Conservation (phyloP, 2,329 filamentous ascomycete species). For the Arthrinium phaeospermum region DNA sequence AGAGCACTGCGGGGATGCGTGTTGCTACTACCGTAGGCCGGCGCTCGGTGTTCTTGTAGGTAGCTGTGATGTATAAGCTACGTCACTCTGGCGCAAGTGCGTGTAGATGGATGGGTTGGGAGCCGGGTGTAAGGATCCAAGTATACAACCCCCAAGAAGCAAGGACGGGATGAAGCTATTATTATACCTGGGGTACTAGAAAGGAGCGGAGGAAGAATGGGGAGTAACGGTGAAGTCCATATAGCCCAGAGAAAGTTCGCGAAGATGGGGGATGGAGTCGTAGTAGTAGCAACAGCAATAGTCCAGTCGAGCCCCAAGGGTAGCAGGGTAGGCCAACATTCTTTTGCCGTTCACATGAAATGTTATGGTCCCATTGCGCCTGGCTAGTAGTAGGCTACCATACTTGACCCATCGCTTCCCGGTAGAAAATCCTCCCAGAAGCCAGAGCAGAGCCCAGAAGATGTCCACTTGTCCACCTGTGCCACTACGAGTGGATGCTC, state of each 20-base stretch:
- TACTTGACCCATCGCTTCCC: neutral
- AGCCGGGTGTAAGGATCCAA: neutral
- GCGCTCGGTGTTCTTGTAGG: neutral
- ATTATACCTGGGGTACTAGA: neutral
- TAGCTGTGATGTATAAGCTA: neutral
- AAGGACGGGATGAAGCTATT: neutral
- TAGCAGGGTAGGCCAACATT: neutral
- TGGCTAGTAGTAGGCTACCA: neutral
- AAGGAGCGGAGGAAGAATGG: neutral
- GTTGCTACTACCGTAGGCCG: neutral
- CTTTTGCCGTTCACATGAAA: conserved; percentile 2
- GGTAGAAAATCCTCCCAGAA: neutral
- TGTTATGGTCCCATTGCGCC: neutral
- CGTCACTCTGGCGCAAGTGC: neutral
- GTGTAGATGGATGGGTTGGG: neutral
- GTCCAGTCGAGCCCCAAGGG: too few species aligned
- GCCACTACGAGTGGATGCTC: conserved; percentile 8
- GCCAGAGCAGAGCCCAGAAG: too few species aligned
- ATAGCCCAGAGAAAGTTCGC: neutral
- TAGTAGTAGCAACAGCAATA: neutral
- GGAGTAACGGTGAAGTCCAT: neutral
- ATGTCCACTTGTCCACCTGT: neutral
- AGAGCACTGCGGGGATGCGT: neutral
- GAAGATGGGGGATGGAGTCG: neutral
- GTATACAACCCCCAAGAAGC: neutral